Conservation (phyloP, 1,284 basidiomycete species). For the Trichosporon ovoides region DNA sequence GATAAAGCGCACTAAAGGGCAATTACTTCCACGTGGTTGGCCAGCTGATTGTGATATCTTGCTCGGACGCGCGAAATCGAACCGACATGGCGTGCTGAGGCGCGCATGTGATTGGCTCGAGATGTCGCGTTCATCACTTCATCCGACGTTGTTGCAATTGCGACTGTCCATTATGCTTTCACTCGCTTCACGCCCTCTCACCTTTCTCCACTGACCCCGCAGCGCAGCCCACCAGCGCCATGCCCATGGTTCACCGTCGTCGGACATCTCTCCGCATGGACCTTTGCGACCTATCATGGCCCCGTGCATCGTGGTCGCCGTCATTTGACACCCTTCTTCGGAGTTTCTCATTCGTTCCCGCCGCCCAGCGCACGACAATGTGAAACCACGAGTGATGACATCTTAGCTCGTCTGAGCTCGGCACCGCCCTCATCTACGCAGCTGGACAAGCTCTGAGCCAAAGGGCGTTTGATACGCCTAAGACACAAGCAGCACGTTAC, state of each 20-base stretch:
- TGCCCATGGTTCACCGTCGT: too few species aligned
- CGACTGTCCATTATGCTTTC: too few species aligned
- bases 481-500: not conserved
- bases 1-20: not conserved
- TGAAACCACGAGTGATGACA: not conserved
- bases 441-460: too few species aligned
- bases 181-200: too few species aligned
- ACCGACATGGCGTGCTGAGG: constrained; percentile 1
- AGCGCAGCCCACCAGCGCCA: too few species aligned
- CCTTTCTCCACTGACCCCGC: not conserved
- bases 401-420: not conserved
- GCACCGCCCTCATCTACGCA: not conserved
- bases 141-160: too few species aligned
- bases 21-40: not conserved
- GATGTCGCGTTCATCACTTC: not conserved
- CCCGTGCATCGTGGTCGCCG: too few species aligned
- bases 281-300: too few species aligned
- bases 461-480: too few species aligned
- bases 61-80: not conserved
- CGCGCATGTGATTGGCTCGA: not conserved
- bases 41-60: not conserved
- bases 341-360: not conserved
- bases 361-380: not conserved
- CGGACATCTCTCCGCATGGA: too few species aligned
- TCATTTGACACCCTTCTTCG: not conserved